Evolutionary conservation across 306 rosid species (phyloP).

Genomic region (Corylus heterophylla): DNA sequence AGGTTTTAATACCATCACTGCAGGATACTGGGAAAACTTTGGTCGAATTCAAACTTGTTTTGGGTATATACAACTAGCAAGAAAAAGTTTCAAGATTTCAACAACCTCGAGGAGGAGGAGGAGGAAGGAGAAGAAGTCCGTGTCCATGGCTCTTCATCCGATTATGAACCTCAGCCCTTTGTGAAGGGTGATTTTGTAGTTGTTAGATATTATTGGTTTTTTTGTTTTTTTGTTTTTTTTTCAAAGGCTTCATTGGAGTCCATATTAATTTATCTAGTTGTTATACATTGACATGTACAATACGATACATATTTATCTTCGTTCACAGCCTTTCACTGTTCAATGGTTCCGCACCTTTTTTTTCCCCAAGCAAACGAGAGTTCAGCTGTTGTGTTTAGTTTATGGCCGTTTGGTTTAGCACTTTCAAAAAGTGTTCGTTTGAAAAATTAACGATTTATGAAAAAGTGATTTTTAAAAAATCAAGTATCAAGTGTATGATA

Average conservation of each 20-base stretch:
- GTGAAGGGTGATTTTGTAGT: not conserved
- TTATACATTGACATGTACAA: slow-evolving; percentile 6
- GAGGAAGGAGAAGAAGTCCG: too few species aligned
- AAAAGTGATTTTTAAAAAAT: too few species aligned
- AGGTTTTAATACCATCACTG: slow-evolving; percentile 18
- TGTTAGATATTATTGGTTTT: not conserved
- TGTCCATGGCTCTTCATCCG: not conserved
- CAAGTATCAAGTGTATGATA: too few species aligned
- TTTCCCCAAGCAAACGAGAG: too few species aligned
- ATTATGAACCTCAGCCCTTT: not conserved
- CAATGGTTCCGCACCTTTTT: too few species aligned
- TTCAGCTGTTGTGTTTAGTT: too few species aligned
- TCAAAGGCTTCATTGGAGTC: not conserved
- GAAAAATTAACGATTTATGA: too few species aligned
- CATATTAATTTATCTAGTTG: not conserved
- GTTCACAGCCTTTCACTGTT: not conserved
- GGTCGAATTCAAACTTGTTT: slow-evolving; percentile 11
- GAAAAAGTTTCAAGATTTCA: slow-evolving; percentile 16
- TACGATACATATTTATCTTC: not conserved
- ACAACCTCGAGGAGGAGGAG: slow-evolving; percentile 1
- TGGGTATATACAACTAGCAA: slow-evolving; percentile 12
- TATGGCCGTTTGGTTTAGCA: too few species aligned
- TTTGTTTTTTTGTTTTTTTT: not conserved
- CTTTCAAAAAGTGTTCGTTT: too few species aligned
- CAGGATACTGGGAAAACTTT: slow-evolving; percentile 40